Base-by-base conservation (phyloP, 1,139 yeast genomes). In the Zhuliangozyma blackwelliae region DNA sequence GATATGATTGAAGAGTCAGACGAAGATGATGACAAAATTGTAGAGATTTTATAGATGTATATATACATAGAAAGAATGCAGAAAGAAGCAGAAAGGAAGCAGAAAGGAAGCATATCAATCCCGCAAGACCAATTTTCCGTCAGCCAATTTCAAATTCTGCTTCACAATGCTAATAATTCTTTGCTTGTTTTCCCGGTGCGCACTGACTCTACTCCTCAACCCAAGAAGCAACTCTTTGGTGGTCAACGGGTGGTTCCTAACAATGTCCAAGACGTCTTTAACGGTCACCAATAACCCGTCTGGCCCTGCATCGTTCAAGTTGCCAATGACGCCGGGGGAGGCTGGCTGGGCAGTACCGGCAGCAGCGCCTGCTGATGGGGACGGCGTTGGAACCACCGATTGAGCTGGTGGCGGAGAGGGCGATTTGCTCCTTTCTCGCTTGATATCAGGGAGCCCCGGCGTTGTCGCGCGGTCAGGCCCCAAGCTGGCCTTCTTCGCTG, bases 161-260 rank as follows among this genome's bases (percentile, higher is more conserved):
- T 80, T 82, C 26, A 88, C 82, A 40, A 85, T 73, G 36, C 67
- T 66, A 52, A 82, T 83, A 51, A 89, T 75, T 38, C 83, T 71
- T 39, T 68, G 75, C 50, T 77, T 82, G 59, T 86, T 88, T 38
- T 80, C 86, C 27, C 83, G 75, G 55, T 83, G 83, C 47, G 77
- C 71, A 54, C 75, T 72, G 43, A 88, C 75, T 55, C 88, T 79
- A 40, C 73, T 67, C 63, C 75, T 79, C 51, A 83, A 71, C 39
- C 72, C 72, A 37, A 69, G 67, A 41, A 85, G 75, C 54, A 86
- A 71, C 45, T 75, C 85, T 52, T 79, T 82, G 35, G 85, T 78
- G 27, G 82, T 78, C 33, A 83, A 67, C 25, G 83, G 82, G 37
- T 79, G 79, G 32, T 72, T 64, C 22, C 67, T 65, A n/a, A 89